Evolutionary conservation across 106 monocot species (phyloP), one percentile per base, ranked within the genome.

Genomic region (Dendrobium huoshanense): DNA sequence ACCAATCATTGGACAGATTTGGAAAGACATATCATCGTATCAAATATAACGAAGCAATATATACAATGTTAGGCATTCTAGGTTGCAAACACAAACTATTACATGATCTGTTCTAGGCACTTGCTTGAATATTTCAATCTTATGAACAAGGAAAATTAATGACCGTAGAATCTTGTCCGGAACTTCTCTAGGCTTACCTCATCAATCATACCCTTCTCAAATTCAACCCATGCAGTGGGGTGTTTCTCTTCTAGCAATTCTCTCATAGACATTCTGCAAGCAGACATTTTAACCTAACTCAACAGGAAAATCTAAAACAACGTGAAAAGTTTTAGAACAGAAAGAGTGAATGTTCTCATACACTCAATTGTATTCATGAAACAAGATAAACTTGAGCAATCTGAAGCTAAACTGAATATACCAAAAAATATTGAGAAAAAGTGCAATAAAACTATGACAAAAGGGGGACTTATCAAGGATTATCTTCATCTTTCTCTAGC

Each of bases 171-270:
- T 72, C 25, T 49, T 7, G 19, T 25, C 3, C 15, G 18, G 2
- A 41, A 42, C 37, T 72, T 42, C 68, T 70, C 41, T 0, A 49
- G 42, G n/a, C 27, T 80, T 89, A 98, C 98, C 95, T 98, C 98
- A 87, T 89, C 77, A 82, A 98, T 93, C 54, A 86, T 75, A 1
- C 98, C 98, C 79, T 85, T 83, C 89, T 98, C 98, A 86, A 95
- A 98, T 83, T 98, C 98, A 79, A 86, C 73, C 98, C 98, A 98
- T 83, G 91, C 86, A 61, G 92, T 92, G 58, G 98, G 98, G 74
- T 98, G 95, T 64, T 98, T 98, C 24, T 58, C 78, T 80, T 91
- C 91, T 78, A 95, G 54, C 59, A 98, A 86, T 87, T 98, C 91
- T 87, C 89, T 88, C 91, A 95, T 89, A 4, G 92, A 75, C 92